Evolutionary conservation across 768 basidiomycete species (phyloP), one percentile per base, ranked within the genome.

Genomic region (Tulasnella sp.): DNA sequence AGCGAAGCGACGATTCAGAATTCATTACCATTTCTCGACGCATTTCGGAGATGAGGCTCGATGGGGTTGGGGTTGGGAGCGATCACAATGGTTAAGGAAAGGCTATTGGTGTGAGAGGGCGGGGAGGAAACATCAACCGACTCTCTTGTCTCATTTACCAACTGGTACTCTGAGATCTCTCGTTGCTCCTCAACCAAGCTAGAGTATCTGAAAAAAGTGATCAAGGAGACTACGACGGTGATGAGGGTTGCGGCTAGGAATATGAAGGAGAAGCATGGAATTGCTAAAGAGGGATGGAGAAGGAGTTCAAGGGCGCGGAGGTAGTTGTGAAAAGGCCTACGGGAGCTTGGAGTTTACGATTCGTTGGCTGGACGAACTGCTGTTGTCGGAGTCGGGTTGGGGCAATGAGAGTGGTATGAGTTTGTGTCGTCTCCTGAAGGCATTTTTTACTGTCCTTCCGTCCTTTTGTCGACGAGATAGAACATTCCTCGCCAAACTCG

Each of bases 191-290:
- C 61, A 63, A n/a, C 55, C 55, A 3, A 64, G 70, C 27, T 90
- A 50, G 70, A 67, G 2, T 81, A 96, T 61, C 73, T 76, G 2
- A 72, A 69, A 37, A 72, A 93, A 19, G 73, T 96, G 34, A 69
- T 78, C 46, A 71, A 78, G 32, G 93, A 98, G 73, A 86, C 89
- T 20, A 75, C 93, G 59, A 96, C 96, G 69, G 93, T 99, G 40
- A 68, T 99, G 53, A 72, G 92, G 43, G 65, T 90, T 27, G 92
- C 86, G 16, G 79, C 83, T 19, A 95, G 88, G 88, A 92, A 96
- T 64, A 62, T 92, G 54, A 75, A 75, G 58, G 84, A 87, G 66
- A 74, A 82, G 37, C 93, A 90, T 71, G 72, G 77, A 51, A 69
- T 67, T 3, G 83, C 86, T 15, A 75, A 90, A 71, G 90, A 98